phyloP scores from a whole-genome alignment of 805 yeast genomes.

The Saccharomycopsis fodiens region DNA sequence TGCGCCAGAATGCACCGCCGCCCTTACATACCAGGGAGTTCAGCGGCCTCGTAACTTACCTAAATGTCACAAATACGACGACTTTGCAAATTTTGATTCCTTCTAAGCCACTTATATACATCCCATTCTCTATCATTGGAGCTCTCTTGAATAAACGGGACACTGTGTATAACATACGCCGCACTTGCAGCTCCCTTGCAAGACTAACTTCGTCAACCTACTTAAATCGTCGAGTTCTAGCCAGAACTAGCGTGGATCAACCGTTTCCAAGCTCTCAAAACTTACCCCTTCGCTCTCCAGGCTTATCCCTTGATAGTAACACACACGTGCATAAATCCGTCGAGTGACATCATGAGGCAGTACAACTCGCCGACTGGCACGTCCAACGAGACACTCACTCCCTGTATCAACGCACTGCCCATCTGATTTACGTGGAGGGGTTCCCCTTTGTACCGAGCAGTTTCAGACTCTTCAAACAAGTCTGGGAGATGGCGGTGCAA shows the following conservation, averaged over 20 bases:
- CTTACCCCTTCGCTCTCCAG: background rate
- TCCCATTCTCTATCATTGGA: too few relatives aligned
- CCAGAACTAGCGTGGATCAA: too few relatives aligned
- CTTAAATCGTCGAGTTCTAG: too few relatives aligned
- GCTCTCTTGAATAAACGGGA: too few relatives aligned
- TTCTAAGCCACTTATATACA: too few relatives aligned
- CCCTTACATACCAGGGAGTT: too few relatives aligned
- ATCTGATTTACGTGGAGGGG: conserved; percentile 26
- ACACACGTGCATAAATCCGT: conserved; percentile 58
- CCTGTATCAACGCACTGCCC: conserved; percentile 46
- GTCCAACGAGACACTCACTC: conserved; percentile 40
- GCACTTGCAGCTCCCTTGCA: too few relatives aligned
- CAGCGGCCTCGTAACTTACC: too few relatives aligned
- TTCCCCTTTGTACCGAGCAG: background rate
- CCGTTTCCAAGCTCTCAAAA: background rate
- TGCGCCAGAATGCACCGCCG: background rate
- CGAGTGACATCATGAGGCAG: conserved; percentile 40
- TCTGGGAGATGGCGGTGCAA: conserved; percentile 38
- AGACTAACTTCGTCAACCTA: too few relatives aligned
- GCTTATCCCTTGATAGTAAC: conserved; percentile 30
- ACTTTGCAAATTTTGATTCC: too few relatives aligned
- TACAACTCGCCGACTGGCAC: conserved; percentile 41
- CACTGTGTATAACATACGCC: too few relatives aligned
- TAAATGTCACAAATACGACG: too few relatives aligned
- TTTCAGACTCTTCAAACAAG: conserved; percentile 29